Evolutionary conservation across 331 rosid genomes (phyloP).

Genomic region (Arachis monticola): DNA sequence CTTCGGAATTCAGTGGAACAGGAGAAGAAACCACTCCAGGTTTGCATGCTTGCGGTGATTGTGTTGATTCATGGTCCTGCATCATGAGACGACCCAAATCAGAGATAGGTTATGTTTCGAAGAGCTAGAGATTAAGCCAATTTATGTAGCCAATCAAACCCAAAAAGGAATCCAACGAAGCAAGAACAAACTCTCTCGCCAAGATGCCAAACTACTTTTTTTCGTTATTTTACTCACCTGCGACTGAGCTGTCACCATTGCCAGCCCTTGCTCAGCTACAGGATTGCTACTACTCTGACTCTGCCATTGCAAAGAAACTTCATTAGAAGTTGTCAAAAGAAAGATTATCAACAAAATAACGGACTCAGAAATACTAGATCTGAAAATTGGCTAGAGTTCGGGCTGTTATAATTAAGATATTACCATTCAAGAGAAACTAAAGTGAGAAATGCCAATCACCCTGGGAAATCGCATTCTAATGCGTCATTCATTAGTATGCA

Average conservation of each 20-base stretch:
- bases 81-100: slow-evolving; percentile 16
- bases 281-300: slow-evolving; percentile 43
- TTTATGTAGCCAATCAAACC: slow-evolving; percentile 7
- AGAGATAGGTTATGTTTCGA: not conserved
- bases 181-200: slow-evolving; percentile 3
- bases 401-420: not conserved
- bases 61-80: slow-evolving; percentile 48
- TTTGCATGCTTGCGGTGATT: slow-evolving; percentile 34
- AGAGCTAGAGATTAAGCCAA: not conserved
- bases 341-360: slow-evolving; percentile 5
- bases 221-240: slow-evolving; percentile 39
- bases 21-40: slow-evolving; percentile 43
- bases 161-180: not conserved
- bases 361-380: slow-evolving; percentile 8
- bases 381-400: slow-evolving; percentile 23
- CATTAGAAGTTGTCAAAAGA: slow-evolving; percentile 18
- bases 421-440: slow-evolving; percentile 8
- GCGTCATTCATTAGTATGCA: not conserved
- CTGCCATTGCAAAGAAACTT: slow-evolving; percentile 35
- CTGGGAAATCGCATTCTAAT: not conserved
- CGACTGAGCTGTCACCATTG: slow-evolving; percentile 29
- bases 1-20: slow-evolving; percentile 27
- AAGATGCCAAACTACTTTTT: not conserved
- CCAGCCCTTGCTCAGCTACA: slow-evolving; percentile 35
- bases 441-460: slow-evolving; percentile 7